A percentile compares a stretch with the other conserved stretches of the same genome.
phyloP scores from a whole-genome alignment of 2,329 filamentous ascomycete genomes.

The Xylariaceae sp. region DNA sequence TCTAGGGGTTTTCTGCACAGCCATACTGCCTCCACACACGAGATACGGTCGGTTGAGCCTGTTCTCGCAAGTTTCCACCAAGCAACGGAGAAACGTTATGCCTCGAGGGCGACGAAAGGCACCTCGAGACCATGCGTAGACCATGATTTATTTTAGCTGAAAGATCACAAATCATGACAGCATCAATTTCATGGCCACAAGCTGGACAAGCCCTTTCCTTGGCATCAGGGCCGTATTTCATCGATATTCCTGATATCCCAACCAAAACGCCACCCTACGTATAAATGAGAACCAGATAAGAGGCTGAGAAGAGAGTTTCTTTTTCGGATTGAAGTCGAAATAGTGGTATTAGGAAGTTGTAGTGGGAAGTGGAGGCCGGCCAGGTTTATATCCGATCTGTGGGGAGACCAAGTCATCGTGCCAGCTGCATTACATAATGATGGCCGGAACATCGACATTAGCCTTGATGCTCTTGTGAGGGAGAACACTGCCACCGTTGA shows the following conservation, averaged over 20 bases:
- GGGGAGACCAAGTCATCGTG: slow-evolving; percentile 1
- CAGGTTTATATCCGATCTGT: slow-evolving; percentile 20
- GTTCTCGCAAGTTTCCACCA: not conserved
- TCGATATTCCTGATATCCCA: slow-evolving; percentile 13
- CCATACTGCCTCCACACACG: too few species aligned
- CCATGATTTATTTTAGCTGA: not conserved
- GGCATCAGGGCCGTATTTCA: not conserved
- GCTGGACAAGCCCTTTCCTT: not conserved
- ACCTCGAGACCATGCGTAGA: not conserved
- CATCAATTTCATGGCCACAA: not conserved
- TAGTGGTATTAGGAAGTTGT: slow-evolving; percentile 25
- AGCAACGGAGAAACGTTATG: not conserved
- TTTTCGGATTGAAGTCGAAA: slow-evolving; percentile 12
- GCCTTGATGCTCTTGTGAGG: slow-evolving; percentile 99
- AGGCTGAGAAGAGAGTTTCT: slow-evolving; percentile 25
- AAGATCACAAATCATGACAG: not conserved
- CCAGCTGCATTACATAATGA: slow-evolving; percentile 56
- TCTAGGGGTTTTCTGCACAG: too few species aligned
- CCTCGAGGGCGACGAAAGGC: not conserved
- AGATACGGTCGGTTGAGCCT: too few species aligned
- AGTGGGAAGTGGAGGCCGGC: slow-evolving; percentile 10
- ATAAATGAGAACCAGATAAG: slow-evolving; percentile 13
- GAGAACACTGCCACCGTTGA: slow-evolving; percentile 91
- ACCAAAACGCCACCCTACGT: slow-evolving; percentile 20
- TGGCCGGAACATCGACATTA: slow-evolving; percentile 79